Evolutionary conservation across 1,139 yeast genomes (phyloP), one percentile per base, ranked within the genome.

Genomic region (Blastobotrys petasosporus): DNA sequence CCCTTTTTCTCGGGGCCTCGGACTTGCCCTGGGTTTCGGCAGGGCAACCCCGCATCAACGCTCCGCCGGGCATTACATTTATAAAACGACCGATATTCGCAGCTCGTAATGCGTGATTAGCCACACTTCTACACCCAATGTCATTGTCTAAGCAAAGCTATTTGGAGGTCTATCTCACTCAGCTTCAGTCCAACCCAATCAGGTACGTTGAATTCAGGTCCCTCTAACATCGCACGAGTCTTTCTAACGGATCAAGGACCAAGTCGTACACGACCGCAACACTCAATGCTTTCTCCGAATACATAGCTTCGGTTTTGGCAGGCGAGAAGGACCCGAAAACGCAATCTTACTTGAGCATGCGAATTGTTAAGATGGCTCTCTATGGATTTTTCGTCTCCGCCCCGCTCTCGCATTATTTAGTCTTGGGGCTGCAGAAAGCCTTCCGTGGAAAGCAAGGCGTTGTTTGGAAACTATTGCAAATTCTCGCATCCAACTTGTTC

Each of bases 381-480:
- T 87, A 82, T 62, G 94, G 95, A 0, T 73, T 80, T 41, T 63
- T 76, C 16, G 72, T 87, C 25, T 75, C 80, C 28, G 85, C 95
- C 0, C 95, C 96, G 4, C 67, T 85, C 38, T 73, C 85, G 20
- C 95, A 87, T 63, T 77, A 62, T 51, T 60, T 68, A 17, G 56
- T 65, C 6, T 51, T 54, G 39, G 54, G 56, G 17, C 57, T 68
- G 32, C 72, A 68, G 52, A 50, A 52, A 12, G 66, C 68, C 11
- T 67, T 67, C 59, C 50, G 55, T 37, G 65, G 66, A 32, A 56
- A 56, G 51, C 54, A 51, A 33, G 62, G 65, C 10, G 43, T 57
- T 29, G 44, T 46, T 28, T 63, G 65, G 61, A 81, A 77, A 60
- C 39, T 82, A 13, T 60, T 71, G 3, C 94, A 85, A 61, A 73